Evolutionary conservation across 2,329 filamentous ascomycete species (phyloP).

Genomic region (Botrytis byssoidea): DNA sequence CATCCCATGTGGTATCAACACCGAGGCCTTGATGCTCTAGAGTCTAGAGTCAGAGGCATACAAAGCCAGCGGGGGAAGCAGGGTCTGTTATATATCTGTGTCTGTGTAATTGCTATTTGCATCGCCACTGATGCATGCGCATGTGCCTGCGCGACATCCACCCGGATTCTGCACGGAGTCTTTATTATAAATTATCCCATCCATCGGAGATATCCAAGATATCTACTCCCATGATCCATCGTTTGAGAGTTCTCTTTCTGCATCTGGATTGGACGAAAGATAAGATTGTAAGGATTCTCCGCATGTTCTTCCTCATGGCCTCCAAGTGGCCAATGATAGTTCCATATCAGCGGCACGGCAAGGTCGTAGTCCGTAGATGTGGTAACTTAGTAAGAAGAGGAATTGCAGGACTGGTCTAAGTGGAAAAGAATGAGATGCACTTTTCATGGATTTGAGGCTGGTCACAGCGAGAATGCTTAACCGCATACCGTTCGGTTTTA

Average conservation of each 20-base stretch:
- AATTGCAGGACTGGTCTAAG: not conserved
- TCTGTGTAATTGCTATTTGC: not conserved
- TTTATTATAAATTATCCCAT: not conserved
- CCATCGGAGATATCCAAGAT: not conserved
- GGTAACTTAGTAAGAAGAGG: not conserved
- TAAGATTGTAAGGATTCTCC: not conserved
- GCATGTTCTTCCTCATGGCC: not conserved
- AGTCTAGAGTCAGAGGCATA: not conserved
- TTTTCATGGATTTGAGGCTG: not conserved
- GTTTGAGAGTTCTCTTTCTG: not conserved
- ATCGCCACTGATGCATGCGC: not conserved
- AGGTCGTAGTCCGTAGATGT: not conserved
- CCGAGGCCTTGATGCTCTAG: not conserved
- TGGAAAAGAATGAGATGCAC: not conserved
- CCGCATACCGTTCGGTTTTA: not conserved
- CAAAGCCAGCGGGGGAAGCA: not conserved
- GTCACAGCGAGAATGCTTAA: conserved; percentile 15
- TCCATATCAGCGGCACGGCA: not conserved
- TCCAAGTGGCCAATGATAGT: not conserved
- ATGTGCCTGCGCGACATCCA: not conserved
- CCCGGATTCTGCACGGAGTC: not conserved
- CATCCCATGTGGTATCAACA: not conserved
- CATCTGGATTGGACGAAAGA: not conserved
- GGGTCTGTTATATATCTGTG: not conserved
- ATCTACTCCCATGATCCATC: not conserved